Evolutionary conservation across 306 rosid species (phyloP), one percentile per base, ranked within the genome.

Genomic region (Crataegus laevigata): DNA sequence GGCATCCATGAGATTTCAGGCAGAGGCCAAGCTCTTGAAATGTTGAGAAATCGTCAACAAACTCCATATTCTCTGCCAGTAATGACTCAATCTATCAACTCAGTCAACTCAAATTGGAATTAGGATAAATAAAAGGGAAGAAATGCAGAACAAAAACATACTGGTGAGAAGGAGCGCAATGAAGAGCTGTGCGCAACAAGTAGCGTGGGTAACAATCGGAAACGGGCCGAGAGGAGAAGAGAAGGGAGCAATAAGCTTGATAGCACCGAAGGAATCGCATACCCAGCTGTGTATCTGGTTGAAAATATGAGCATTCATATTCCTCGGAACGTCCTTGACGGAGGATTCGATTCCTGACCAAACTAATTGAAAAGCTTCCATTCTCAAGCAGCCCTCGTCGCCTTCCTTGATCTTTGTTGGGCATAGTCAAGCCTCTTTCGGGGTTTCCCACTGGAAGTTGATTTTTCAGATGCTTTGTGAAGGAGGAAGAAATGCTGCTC

Each of bases 61-160:
- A 89, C 85, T 94, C 98, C 86, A 94, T 81, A 81, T 91, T 91
- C 82, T 87, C 98, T 94, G 96, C 75, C 75, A 82, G 75, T 25
- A 12, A 54, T 19, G 55, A 69, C 17, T 43, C 71, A 61, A 71
- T 38, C 0, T 7, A 69, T 15, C 21, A 60, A 77, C 61, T 61
- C 18, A 30, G 11, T 22, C 69, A 61, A 72, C 22, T 24, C 38
- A 69, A 60, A 4, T 21, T 50, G 78, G 32, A 47, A 47, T 5
- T 47, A 47, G 8, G 54, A 47, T 14, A 47, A 47, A 47, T 15
- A 4, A 47, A 47, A 47, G 54, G 52, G 54, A 47, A 47, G 8
- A 29, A 5, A 22, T 15, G 66, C 5, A 19, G 24, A 25, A 3
- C n/a, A 24, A 42, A 19, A 74, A 74, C 98, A 84, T 94, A 91